A percentile compares a stretch with the other conserved stretches of the same genome.
These are phyloP conservation scores for Phaeosphaeria sp. DNA, from an alignment of 2,329 filamentous ascomycete species.

Conservation along the genomic window DNA sequence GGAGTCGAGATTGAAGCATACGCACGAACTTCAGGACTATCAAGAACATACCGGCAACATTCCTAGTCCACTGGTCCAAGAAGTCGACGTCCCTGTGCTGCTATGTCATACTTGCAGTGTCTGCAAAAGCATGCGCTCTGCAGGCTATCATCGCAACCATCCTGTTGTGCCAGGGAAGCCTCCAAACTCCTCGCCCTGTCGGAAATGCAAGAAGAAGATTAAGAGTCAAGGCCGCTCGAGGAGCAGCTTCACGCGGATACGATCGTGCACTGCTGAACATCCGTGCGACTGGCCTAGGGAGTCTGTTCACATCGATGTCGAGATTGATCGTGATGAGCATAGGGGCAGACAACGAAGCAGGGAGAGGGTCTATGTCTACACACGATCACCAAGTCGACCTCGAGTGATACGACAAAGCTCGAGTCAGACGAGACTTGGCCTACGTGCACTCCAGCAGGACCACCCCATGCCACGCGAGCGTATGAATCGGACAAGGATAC, in stretches of 20 bases:
- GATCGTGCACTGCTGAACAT: conserved; percentile 29
- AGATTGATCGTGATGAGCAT: conserved; percentile 16
- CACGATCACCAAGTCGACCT: conserved; percentile 25
- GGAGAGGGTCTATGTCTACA: conserved; percentile 23
- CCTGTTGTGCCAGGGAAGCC: conserved; percentile 44
- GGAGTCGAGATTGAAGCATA: conserved; percentile 19
- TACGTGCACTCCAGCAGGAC: conserved; percentile 31
- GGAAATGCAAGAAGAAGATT: conserved; percentile 40
- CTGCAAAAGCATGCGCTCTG: conserved; percentile 43
- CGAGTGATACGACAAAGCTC: conserved; percentile 19
- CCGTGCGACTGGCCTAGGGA: conserved; percentile 37
- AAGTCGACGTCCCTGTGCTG: conserved; percentile 28
- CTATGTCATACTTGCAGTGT: conserved; percentile 45
- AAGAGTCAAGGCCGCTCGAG: conserved; percentile 15
- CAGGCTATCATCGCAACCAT: conserved; percentile 43
- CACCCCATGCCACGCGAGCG: conserved; percentile 10
- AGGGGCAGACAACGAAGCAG: conserved; percentile 34
- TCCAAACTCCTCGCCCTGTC: conserved; percentile 31
- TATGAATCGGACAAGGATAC: conserved; percentile 17
- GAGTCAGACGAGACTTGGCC: conserved; percentile 31
- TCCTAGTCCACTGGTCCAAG: not conserved
- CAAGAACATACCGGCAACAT: conserved; percentile 16
- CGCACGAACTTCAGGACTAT: conserved; percentile 24
- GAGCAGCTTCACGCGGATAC: conserved; percentile 26
- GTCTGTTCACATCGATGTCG: conserved; percentile 21